Conservation (phyloP, 2,329 filamentous ascomycete species). For the Colletotrichum tanaceti region DNA sequence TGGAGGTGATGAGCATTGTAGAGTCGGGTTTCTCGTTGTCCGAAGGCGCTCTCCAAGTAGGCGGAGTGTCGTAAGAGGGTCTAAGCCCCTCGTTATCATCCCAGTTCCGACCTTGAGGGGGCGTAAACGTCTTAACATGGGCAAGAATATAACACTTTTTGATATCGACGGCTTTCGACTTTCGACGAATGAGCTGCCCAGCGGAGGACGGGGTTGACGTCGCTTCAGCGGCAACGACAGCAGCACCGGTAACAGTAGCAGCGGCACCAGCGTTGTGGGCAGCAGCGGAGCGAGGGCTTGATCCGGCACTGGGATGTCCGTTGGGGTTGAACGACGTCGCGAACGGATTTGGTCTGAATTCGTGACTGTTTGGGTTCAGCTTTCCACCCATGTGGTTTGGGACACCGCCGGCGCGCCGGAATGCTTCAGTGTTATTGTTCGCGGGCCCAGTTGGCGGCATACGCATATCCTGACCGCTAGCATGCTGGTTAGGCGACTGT, state of each 20-base stretch:
- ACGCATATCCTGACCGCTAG: slow-evolving; percentile 73
- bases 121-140: slow-evolving; percentile 65
- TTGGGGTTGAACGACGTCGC: slow-evolving; percentile 85
- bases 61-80: slow-evolving; percentile 83
- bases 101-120: slow-evolving; percentile 70
- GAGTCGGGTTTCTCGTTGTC: slow-evolving; percentile 76
- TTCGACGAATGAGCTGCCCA: slow-evolving; percentile 73
- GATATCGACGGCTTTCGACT: slow-evolving; percentile 77
- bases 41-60: slow-evolving; percentile 81
- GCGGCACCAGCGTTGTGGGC: slow-evolving; percentile 61
- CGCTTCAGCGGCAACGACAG: slow-evolving; percentile 9
- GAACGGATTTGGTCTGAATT: slow-evolving; percentile 88
- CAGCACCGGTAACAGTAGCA: neutral
- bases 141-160: slow-evolving; percentile 72
- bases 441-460: slow-evolving; percentile 80
- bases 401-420: slow-evolving; percentile 66
- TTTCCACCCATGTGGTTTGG: slow-evolving; percentile 65
- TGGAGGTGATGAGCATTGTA: slow-evolving; percentile 75
- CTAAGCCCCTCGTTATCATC: slow-evolving; percentile 84
- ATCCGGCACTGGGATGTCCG: slow-evolving; percentile 71
- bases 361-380: slow-evolving; percentile 74
- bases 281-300: slow-evolving; percentile 75
- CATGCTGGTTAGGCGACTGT: slow-evolving; percentile 59
- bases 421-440: slow-evolving; percentile 64
- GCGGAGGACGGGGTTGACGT: slow-evolving; percentile 44